Percentiles rank a stretch among this genome's conserved stretches.
phyloP scores from a whole-genome alignment of 2,329 filamentous ascomycete genomes.

The Kalmusia sp. region DNA sequence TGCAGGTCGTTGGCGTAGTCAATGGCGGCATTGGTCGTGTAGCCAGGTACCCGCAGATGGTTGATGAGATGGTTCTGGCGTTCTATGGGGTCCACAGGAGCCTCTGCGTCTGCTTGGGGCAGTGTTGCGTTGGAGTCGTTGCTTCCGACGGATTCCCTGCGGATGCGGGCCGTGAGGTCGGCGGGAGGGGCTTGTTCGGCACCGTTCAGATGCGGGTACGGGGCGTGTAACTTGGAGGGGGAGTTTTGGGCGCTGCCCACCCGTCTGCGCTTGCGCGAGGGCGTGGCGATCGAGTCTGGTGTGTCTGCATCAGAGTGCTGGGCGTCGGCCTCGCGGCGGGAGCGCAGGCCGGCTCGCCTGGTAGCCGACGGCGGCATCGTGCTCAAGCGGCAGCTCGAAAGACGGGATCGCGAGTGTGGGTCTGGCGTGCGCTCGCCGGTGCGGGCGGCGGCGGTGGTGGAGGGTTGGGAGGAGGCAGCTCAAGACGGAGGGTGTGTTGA shows the following conservation, averaged over 20 bases:
- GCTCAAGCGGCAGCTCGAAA: constrained; percentile 17
- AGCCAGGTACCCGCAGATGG: constrained; percentile 50
- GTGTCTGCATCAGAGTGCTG: constrained; percentile 51
- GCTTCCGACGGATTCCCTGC: constrained; percentile 45
- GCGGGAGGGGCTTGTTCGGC: constrained; percentile 30
- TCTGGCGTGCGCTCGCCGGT: background rate
- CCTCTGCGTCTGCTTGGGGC: constrained; percentile 41
- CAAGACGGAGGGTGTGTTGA: background rate
- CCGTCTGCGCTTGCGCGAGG: constrained; percentile 56
- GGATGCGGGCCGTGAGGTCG: constrained; percentile 37
- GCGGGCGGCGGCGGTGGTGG: background rate
- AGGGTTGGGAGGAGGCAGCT: background rate
- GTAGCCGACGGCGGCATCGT: constrained; percentile 40
- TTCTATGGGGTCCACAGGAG: constrained; percentile 39
- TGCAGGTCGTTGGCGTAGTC: constrained; percentile 63
- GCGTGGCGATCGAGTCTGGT: constrained; percentile 56
- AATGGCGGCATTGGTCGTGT: constrained; percentile 63
- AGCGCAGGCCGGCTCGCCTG: constrained; percentile 35
- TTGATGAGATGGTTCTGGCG: constrained; percentile 47
- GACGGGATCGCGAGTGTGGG: background rate
- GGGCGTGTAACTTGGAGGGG: constrained; percentile 17
- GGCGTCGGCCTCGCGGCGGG: constrained; percentile 39
- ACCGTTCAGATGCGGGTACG: constrained; percentile 42
- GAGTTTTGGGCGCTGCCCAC: constrained; percentile 37
- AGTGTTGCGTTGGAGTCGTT: constrained; percentile 51